Base-by-base conservation (phyloP, 2,329 filamentous ascomycete genomes). In the Penicillium brevicompactum region DNA sequence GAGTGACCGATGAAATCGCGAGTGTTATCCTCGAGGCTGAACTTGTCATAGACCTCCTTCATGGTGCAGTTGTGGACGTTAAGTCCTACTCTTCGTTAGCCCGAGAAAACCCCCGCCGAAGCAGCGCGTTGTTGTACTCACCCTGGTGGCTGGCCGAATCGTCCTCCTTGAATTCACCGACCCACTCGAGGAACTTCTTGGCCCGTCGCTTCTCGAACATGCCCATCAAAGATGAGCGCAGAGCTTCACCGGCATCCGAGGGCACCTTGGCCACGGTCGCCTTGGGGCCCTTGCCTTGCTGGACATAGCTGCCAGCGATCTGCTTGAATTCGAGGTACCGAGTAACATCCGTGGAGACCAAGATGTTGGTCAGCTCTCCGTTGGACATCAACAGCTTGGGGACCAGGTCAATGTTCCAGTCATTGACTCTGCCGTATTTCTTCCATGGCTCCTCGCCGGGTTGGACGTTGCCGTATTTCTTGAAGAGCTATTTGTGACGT, bases 11-110 rank as follows among this genome's bases (percentile, higher is more conserved):
- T 90, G 74, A 99, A 99, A 78, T 99, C 94, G 68, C 90, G 88
- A 65, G 94, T 99, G 56, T 86, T 83, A 21, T 88, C 72, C 80
- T 99, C 94, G 59, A 99, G 88, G 55, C 92, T 90, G 67, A 96
- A 99, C 77, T 97, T 97, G 80, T 97, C 92, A 72, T 95, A 99
- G 37, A 99, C 90, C n/a, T 97, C 93, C 83, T 91, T 95, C 92
- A 97, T 96, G 56, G 90, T 93, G 80, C 84, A 88, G 57, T 78
- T 83, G 70, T 82, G 82, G 61, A 99, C 81, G 76, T 94, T 87
- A 63, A 97, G 84, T 57, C 92, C 93, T 92, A 62, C 6, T 41
- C 16, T 24, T 44, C 32, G 49, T 71, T 59, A 74, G 62, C 49
- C 31, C 42, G 52, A 49, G 18, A 31, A 38, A 46, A 10, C 18